Percentiles rank a stretch among this genome's conserved stretches.
These are phyloP conservation scores for Aphanomyces astaci DNA, from an alignment of 352 stramenopile genomes.

Conservation along the genomic window DNA sequence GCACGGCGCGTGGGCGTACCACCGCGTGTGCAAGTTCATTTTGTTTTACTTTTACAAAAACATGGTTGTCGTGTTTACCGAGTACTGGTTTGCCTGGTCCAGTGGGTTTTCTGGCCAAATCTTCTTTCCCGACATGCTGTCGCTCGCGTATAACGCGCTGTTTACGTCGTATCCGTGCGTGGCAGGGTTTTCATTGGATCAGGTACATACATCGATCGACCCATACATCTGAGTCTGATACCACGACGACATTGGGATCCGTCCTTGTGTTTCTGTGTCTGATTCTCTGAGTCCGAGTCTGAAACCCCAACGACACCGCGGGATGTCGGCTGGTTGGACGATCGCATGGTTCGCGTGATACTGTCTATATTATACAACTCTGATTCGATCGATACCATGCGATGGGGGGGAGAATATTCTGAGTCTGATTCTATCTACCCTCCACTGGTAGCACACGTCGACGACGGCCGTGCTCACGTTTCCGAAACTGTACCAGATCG, in stretches of 20 bases:
- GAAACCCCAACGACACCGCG: no score
- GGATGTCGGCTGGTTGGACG: no score
- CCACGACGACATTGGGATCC: no score
- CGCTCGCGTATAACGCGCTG: slow-evolving; percentile 91
- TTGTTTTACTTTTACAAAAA: slow-evolving; percentile 94
- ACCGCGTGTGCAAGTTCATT: slow-evolving; percentile 83
- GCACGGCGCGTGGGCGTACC: slow-evolving; percentile 88
- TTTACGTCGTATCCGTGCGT: slow-evolving; percentile 90
- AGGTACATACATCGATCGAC: slow-evolving; percentile 60
- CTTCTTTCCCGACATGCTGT: slow-evolving; percentile 70
- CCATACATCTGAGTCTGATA: no score
- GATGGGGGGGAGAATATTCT: no score
- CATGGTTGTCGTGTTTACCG: slow-evolving; percentile 81
- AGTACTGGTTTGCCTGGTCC: slow-evolving; percentile 89
- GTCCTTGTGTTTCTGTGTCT: no score
- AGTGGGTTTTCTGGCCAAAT: slow-evolving; percentile 87
- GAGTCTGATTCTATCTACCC: no score
- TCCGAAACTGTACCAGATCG: slow-evolving; percentile 62
- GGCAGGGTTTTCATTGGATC: slow-evolving; percentile 69
- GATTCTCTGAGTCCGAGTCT: no score
- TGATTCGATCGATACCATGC: no score
- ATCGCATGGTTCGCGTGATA: not conserved
- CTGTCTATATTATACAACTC: no score
- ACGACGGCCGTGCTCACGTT: slow-evolving; percentile 59
- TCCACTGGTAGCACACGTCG: slow-evolving; percentile 45